phyloP scores from a whole-genome alignment of 2,329 filamentous ascomycete species.

The Myotisia sp. region DNA sequence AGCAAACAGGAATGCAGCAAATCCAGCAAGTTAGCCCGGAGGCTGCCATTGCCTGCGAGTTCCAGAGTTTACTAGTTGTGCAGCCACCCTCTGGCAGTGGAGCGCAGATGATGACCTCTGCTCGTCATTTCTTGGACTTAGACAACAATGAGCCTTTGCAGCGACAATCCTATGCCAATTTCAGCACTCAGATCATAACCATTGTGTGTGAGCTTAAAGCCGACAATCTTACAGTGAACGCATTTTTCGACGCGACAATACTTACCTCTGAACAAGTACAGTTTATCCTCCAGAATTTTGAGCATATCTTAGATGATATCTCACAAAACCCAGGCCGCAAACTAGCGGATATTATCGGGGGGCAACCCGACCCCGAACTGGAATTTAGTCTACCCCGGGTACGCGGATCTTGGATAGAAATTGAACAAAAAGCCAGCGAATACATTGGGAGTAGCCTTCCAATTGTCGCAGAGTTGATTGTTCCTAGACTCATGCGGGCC shows the following conservation, averaged over 20 bases:
- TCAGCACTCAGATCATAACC: conserved; percentile 5
- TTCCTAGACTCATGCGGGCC: not conserved
- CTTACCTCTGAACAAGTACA: conserved; percentile 4
- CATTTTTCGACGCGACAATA: conserved; percentile 5
- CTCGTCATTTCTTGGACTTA: conserved; percentile 1
- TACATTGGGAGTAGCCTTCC: conserved; percentile 4
- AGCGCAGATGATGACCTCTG: not conserved
- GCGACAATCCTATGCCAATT: conserved; percentile 4
- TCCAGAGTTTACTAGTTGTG: conserved; percentile 29
- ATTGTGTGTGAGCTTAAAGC: conserved; percentile 7
- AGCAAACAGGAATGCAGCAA: conserved; percentile 40
- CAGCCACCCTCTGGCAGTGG: conserved; percentile 10
- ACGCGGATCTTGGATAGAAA: not conserved
- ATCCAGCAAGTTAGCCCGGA: conserved; percentile 37
- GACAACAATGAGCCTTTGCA: not conserved
- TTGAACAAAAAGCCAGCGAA: conserved; percentile 3
- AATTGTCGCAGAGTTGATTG: conserved; percentile 5
- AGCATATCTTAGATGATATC: not conserved
- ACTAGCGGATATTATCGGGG: not conserved
- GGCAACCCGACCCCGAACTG: not conserved
- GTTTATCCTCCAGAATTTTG: conserved; percentile 3
- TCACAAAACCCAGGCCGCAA: not conserved
- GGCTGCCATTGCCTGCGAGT: conserved; percentile 25
- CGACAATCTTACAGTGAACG: conserved; percentile 6
- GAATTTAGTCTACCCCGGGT: not conserved